Conservation (phyloP, 2,329 filamentous ascomycete genomes). For the Bipolaris cookei region DNA sequence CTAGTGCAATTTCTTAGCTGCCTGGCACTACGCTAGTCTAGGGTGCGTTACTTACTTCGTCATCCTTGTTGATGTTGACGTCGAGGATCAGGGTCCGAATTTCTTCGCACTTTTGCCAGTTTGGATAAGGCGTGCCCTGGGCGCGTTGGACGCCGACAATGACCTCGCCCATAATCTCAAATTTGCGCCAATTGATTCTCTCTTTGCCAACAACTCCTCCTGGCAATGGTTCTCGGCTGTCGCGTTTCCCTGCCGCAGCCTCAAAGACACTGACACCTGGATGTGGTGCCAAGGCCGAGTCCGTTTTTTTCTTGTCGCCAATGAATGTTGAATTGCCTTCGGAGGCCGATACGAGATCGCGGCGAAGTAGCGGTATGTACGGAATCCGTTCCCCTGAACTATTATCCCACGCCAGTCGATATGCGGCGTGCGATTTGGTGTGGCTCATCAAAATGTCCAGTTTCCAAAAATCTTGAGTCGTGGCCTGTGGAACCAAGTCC, state of each 20-base stretch:
- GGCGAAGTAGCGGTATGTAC: slow-evolving; percentile 86
- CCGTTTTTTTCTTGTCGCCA: slow-evolving; percentile 54
- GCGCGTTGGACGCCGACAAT: slow-evolving; percentile 90
- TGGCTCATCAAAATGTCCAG: slow-evolving; percentile 92
- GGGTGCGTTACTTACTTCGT: slow-evolving; percentile 70
- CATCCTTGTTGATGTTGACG: slow-evolving; percentile 80
- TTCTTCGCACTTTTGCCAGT: slow-evolving; percentile 71
- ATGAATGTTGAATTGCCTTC: slow-evolving; percentile 92
- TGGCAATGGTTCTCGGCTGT: slow-evolving; percentile 52
- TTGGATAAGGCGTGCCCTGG: slow-evolving; percentile 81
- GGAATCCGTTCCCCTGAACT: slow-evolving; percentile 88
- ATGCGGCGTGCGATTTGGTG: slow-evolving; percentile 90
- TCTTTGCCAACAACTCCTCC: slow-evolving; percentile 55
- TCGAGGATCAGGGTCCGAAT: slow-evolving; percentile 79
- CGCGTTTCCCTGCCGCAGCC: slow-evolving; percentile 33
- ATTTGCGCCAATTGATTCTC: slow-evolving; percentile 97
- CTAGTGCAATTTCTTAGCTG: slow-evolving; percentile 45
- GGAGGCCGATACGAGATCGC: slow-evolving; percentile 89
- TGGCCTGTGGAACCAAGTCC: slow-evolving; percentile 72
- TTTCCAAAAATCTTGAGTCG: slow-evolving; percentile 84
- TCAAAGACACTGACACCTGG: slow-evolving; percentile 47
- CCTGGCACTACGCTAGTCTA: neutral
- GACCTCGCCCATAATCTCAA: slow-evolving; percentile 93
- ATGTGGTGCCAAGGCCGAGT: slow-evolving; percentile 41
- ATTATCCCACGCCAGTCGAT: slow-evolving; percentile 97